Base-by-base conservation (phyloP, 163 green algal genomes). In the Chloroidium sp. region DNA sequence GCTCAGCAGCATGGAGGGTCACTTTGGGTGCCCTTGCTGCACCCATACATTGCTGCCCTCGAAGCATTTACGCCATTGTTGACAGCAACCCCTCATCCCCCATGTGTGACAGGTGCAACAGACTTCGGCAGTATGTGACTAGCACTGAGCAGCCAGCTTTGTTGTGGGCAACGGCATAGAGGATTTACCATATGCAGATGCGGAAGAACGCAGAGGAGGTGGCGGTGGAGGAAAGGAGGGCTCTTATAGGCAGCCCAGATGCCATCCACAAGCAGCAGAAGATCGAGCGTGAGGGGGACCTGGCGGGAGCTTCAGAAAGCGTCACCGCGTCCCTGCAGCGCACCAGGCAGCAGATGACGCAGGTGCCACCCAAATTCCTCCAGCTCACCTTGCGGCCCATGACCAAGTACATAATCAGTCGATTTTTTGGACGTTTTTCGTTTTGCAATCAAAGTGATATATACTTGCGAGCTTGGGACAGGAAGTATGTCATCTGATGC, bases 281-380 rank as follows among this genome's bases (percentile, higher is more conserved):
- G 74, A 80, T 90, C 69, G 62, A 81, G 69, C 85, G 79, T 0
- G 87, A 93, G 85, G 86, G 82, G 12, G 88, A 90, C 59, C 69
- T 86, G 13, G 82, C 90, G 57, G 67, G 76, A 14, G 84, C 86
- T 4, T 80, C 87, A 0, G 74, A 90, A 76, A 84, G 88, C 75
- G 86, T 94, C 59, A 95, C 92, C 4, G 86, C 87, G 36, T 89
- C 84, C 78, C 86, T 96, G 82, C 81, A 87, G 67, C 86, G 89
- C 62, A 92, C 90, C 0, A 85, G 85, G 3, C 86, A 91, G 81
- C 77, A 1, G 75, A 78, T 78, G 6, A 78, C 57, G 64, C 64
- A 72, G 64, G 64, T 10, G 8, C 64, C 6, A 36, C 36, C 36
- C 36, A 36, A 36, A 36, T 36, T 36, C 36, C 36, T 36, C 36